Base-by-base conservation (phyloP, 202 grass and related monocot species). In the Panicum hallii region DNA sequence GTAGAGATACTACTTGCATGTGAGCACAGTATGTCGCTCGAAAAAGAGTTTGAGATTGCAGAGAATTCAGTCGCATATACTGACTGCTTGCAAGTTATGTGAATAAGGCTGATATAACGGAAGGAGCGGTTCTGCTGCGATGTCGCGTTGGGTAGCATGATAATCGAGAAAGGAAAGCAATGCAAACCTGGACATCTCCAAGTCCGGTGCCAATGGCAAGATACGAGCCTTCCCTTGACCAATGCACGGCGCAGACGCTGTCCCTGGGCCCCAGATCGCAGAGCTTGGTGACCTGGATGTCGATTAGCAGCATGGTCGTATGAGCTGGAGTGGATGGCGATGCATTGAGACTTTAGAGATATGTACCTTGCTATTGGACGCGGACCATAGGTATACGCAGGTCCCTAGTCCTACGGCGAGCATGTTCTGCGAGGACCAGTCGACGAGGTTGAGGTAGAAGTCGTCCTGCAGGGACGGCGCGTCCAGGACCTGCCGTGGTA, bases 371-470 rank as follows among this genome's bases (percentile, higher is more conserved):
- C 97, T 91, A 17, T 89, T 99, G 84, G 91, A 79, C 10, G 97
- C 93, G 1, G 93, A 96, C 97, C 97, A 99, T 32, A 99, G 90
- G 88, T 99, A 99, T 36, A 96, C 93, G 75, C 89, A 96, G 28
- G 86, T 99, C 9, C 93, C 97, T 11, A 99, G 83, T 72, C 97
- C 97, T 70, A 99, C 97, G 79, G 97, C 90, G 55, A 99, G 87
- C 69, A 75, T 78, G 86, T 99, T 99, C 87, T 99, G 97, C 20
- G 97, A 92, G 9, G 97, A 99, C 93, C 97, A 99, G 77, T 99
- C 97, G 9, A 99, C 97, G 52, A 99, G 90, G 77, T 96, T 99
- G 34, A 99, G 86, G 83, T 99, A 99, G 88, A 99, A 99, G 85
- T 99, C 97, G 66, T 99, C 97, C 81, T 91, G 88, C 55, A 99